These are phyloP conservation scores for Cercospora zeae-maydis DNA, from an alignment of 2,329 filamentous ascomycete species.

Conservation along the genomic window DNA sequence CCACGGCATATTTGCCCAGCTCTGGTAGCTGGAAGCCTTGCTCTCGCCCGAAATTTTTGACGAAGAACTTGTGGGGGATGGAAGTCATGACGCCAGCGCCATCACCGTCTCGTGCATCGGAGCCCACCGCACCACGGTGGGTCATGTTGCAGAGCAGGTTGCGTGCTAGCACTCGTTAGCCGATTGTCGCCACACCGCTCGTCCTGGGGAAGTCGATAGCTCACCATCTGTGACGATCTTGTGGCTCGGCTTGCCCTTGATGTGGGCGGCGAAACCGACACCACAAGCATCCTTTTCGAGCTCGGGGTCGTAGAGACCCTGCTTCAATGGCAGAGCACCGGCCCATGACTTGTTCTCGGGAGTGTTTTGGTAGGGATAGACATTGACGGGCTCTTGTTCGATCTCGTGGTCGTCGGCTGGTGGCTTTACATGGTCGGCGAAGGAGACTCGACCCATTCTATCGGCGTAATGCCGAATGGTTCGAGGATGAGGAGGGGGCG, in stretches of 20 bases:
- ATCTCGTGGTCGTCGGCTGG: slow-evolving; percentile 38
- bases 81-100: slow-evolving; percentile 99
- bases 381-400: slow-evolving; percentile 56
- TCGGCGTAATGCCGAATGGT: slow-evolving; percentile 50
- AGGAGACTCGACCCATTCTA: slow-evolving; percentile 54
- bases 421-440: slow-evolving; percentile 50
- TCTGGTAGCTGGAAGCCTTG: slow-evolving; percentile 82
- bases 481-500: slow-evolving; percentile 16
- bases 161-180: slow-evolving; percentile 56
- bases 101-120: slow-evolving; percentile 95
- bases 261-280: slow-evolving; percentile 98
- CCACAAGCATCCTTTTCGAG: slow-evolving; percentile 99
- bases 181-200: background rate
- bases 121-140: slow-evolving; percentile 96
- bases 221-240: slow-evolving; percentile 98
- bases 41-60: slow-evolving; percentile 96
- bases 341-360: slow-evolving; percentile 90
- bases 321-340: slow-evolving; percentile 90
- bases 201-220: slow-evolving; percentile 33
- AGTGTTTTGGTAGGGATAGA: slow-evolving; percentile 78
- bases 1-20: slow-evolving; percentile 89
- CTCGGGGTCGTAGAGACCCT: slow-evolving; percentile 95
- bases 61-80: slow-evolving; percentile 95
- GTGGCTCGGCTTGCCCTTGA: slow-evolving; percentile 95
- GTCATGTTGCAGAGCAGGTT: slow-evolving; percentile 99